Evolutionary conservation across 1,284 basidiomycete species (phyloP).

Genomic region (Rhodotorula sp.): DNA sequence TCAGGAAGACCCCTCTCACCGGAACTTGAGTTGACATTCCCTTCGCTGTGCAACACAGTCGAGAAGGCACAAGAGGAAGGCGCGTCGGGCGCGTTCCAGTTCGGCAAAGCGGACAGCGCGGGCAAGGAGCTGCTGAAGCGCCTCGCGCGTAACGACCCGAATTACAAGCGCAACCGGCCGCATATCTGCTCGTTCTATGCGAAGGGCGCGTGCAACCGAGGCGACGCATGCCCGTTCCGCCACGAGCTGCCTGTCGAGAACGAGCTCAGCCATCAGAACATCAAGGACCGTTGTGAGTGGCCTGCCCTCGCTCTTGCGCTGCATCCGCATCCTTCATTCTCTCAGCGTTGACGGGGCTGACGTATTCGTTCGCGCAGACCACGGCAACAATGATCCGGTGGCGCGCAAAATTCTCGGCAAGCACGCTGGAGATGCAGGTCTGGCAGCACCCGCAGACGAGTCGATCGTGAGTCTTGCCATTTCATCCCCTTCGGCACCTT

Average conservation of each 20-base stretch:
- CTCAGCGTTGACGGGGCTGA: no score
- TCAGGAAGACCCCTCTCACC: background rate
- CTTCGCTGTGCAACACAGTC: conserved; percentile 7
- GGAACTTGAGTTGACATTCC: background rate
- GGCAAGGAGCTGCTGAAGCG: conserved; percentile 96
- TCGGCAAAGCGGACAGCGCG: conserved; percentile 52
- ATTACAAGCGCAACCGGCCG: conserved; percentile 93
- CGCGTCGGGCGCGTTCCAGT: conserved; percentile 44
- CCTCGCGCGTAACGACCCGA: conserved; percentile 81
- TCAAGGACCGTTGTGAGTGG: conserved; percentile 71
- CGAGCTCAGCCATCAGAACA: conserved; percentile 83
- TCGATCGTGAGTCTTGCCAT: conserved; percentile 65
- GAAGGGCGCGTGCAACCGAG: conserved; percentile 92
- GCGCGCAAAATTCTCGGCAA: conserved; percentile 78
- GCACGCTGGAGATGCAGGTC: conserved; percentile 73
- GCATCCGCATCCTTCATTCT: no score
- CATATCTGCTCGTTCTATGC: conserved; percentile 94
- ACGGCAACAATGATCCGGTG: conserved; percentile 86
- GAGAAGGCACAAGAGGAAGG: conserved; percentile 41
- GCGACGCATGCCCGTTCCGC: conserved; percentile 88
- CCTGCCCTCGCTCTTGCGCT: no score
- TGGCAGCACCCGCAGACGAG: conserved; percentile 85
- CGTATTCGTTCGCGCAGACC: conserved; percentile 53
- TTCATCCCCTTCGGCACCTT: no score
- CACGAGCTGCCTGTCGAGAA: conserved; percentile 86